Evolutionary conservation across 2,329 filamentous ascomycete species (phyloP), one percentile per base, ranked within the genome.

Genomic region (Colletotrichum sp.): DNA sequence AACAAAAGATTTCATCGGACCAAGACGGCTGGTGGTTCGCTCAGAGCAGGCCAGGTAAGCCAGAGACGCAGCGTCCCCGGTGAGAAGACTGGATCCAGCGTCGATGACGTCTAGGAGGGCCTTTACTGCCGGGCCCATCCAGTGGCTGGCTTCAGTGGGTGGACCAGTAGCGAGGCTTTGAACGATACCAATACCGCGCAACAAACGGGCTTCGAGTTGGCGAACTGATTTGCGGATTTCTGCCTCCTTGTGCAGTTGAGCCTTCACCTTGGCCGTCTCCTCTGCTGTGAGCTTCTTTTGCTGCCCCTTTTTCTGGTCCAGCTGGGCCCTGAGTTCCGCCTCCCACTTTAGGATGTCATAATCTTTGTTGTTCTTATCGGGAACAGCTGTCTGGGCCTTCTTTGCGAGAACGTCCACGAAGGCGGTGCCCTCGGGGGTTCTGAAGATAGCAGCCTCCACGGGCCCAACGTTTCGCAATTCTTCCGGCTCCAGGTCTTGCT

Each of bases 341-440:
- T 99, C 97, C 97, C 98, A 99, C 85, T 98, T 98, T 55, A 98
- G 86, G 2, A 95, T 98, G 80, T 99, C 95, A 80, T 98, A 98
- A 83, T 99, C 97, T 83, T 98, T 98, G 65, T 92, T 93, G 81
- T 95, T 98, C 86, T 98, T 99, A 85, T 96, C 94, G 5, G 95
- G 92, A 3, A 94, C 87, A 49, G 89, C 87, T 77, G 91, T 91
- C 75, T 92, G 92, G 2, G 92, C 88, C 83, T 98, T 98, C 82
- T 95, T 96, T 39, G 94, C 95, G 7, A 99, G 89, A 1, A 99
- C 95, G 84, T 99, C 97, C 24, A 99, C 90, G 80, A 98, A 99
- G 16, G 93, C 91, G 2, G 94, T 96, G 3, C 96, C 96, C 83
- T 98, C 95, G 1, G 96, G 94, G 1, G 96, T 98, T 60, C 95